Conservation (phyloP, 495 filamentous ascomycete species). For the Saxophila tyrrhenica region DNA sequence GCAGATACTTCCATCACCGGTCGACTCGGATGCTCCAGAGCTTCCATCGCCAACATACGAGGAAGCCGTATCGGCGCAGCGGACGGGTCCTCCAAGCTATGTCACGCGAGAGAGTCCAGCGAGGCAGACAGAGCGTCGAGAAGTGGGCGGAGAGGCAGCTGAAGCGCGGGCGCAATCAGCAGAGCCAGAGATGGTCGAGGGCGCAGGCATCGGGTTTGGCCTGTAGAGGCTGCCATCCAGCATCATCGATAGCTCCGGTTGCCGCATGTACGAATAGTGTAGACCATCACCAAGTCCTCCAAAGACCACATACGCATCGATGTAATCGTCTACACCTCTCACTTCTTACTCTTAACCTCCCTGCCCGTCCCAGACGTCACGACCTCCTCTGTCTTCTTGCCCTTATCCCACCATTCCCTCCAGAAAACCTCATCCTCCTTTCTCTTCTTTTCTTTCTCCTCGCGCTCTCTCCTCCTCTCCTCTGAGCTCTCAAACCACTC, state of each 20-base stretch:
- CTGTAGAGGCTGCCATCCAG: not conserved
- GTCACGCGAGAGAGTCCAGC: conserved; percentile 16
- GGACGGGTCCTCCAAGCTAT: conserved; percentile 16
- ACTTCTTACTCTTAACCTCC: conserved; percentile 34
- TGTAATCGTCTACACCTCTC: conserved; percentile 21
- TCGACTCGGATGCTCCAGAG: conserved; percentile 6
- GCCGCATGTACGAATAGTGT: not conserved
- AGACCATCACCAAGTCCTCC: not conserved
- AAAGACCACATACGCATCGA: not conserved
- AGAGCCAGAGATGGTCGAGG: conserved; percentile 18
- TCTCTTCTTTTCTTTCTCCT: conserved; percentile 45
- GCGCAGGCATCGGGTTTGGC: conserved; percentile 6
- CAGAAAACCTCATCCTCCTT: conserved; percentile 34
- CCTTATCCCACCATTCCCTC: conserved; percentile 42
- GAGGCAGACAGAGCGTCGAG: conserved; percentile 3
- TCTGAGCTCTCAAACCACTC: conserved; percentile 78
- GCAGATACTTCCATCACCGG: conserved; percentile 32
- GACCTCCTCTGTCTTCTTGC: conserved; percentile 22
- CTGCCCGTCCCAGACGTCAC: not conserved
- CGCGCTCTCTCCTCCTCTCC: conserved; percentile 51
- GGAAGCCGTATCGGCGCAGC: conserved; percentile 9
- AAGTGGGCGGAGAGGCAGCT: not conserved
- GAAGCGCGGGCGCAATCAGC: conserved; percentile 8
- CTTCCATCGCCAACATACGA: conserved; percentile 20
- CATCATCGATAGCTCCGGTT: not conserved